phyloP scores from a whole-genome alignment of 768 basidiomycete species.

The Neoboletus magnificus region DNA sequence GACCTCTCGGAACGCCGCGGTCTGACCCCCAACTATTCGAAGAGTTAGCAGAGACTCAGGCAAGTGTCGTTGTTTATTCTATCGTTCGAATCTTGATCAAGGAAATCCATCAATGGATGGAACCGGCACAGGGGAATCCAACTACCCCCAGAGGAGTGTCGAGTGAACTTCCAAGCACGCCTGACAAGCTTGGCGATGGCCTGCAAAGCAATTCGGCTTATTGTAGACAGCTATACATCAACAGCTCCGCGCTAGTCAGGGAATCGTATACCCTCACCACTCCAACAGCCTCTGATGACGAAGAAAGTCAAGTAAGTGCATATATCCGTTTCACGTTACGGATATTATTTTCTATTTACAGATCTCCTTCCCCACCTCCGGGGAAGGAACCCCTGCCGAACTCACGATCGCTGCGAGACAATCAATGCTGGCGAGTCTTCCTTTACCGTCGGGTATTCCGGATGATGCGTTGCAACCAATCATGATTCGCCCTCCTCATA shows the following conservation, averaged over 20 bases:
- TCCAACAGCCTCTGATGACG: neutral
- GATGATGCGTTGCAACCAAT: slow-evolving; percentile 68
- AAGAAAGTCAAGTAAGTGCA: slow-evolving; percentile 16
- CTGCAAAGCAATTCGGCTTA: slow-evolving; percentile 30
- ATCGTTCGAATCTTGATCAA: neutral
- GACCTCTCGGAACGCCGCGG: neutral
- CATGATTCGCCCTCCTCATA: slow-evolving; percentile 58
- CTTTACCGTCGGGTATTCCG: slow-evolving; percentile 61
- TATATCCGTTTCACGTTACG: slow-evolving; percentile 8
- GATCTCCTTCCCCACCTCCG: neutral
- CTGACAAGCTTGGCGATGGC: slow-evolving; percentile 20
- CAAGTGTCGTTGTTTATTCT: neutral
- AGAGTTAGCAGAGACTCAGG: slow-evolving; percentile 3
- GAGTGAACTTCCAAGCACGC: slow-evolving; percentile 13
- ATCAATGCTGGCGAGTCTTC: slow-evolving; percentile 53
- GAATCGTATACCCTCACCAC: neutral
- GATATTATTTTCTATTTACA: neutral
- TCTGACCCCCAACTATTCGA: neutral
- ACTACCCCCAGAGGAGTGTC: neutral
- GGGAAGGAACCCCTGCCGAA: slow-evolving; percentile 20
- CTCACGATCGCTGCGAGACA: slow-evolving; percentile 54
- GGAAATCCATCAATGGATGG: neutral
- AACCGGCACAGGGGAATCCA: neutral
- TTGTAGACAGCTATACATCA: slow-evolving; percentile 12
- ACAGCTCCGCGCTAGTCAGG: slow-evolving; percentile 4